These are phyloP conservation scores for Cercospora berteroae DNA, from an alignment of 2,329 filamentous ascomycete genomes.

Conservation along the genomic window DNA sequence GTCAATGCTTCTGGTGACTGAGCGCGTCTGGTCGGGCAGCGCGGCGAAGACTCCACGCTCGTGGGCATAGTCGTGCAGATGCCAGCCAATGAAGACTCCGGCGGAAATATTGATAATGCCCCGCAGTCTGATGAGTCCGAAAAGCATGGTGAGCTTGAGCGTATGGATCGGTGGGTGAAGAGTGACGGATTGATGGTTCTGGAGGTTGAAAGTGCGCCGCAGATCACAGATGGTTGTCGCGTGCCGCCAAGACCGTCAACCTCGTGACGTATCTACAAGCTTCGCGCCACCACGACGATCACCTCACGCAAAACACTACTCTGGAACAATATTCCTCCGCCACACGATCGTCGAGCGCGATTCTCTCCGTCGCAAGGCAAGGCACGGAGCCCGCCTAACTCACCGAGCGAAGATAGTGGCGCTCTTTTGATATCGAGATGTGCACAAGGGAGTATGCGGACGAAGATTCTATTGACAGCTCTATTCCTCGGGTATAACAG, in stretches of 20 bases:
- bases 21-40: not conserved
- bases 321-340: not conserved
- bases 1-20: not conserved
- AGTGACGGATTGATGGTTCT: not conserved
- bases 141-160: not conserved
- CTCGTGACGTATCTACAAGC: slow-evolving; percentile 1
- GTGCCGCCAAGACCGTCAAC: not conserved
- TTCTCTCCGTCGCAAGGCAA: not conserved
- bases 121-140: slow-evolving; percentile 10
- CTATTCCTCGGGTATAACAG: not conserved
- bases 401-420: not conserved
- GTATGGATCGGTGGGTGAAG: not conserved
- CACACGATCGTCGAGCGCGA: not conserved
- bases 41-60: not conserved
- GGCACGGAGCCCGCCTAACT: not conserved
- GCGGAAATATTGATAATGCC: not conserved
- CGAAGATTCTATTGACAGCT: not conserved
- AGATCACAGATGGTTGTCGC: not conserved
- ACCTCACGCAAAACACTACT: not conserved
- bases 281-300: not conserved
- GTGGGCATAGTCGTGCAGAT: slow-evolving; percentile 3
- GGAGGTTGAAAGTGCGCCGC: not conserved
- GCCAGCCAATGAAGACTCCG: slow-evolving; percentile 9
- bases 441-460: not conserved
- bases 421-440: not conserved